Percentiles rank a stretch among this genome's conserved stretches.
phyloP scores from a whole-genome alignment of 140 eudicot species.

The Stevia rebaudiana region DNA sequence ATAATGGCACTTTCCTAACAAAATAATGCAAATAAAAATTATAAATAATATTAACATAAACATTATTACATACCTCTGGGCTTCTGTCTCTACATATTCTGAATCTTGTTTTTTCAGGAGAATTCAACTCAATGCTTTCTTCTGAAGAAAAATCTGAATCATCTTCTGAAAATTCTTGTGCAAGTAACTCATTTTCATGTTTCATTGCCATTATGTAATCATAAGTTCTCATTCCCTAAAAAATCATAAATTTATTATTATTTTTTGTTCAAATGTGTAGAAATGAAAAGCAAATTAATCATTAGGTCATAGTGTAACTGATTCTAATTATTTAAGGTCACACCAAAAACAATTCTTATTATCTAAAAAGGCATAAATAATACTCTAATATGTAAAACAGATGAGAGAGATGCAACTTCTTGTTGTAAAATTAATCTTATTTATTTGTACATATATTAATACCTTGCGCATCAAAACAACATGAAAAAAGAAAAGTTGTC shows the following conservation, averaged over 20 bases:
- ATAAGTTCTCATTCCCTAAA: slow-evolving; percentile 82
- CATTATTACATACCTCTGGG: slow-evolving; percentile 36
- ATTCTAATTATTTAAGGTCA: neutral
- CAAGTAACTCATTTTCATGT: slow-evolving; percentile 52
- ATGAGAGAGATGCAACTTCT: no score
- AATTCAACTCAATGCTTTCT: slow-evolving; percentile 47
- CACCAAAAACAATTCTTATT: neutral
- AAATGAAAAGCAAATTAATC: neutral
- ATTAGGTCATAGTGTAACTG: neutral
- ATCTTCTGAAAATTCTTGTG: slow-evolving; percentile 50
- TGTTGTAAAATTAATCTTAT: no score
- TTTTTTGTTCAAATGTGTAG: neutral
- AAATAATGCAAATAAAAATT: neutral
- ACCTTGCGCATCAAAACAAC: slow-evolving; percentile 86
- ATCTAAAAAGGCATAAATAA: no score
- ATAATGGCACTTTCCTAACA: neutral
- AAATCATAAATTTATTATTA: neutral
- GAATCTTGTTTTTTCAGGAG: slow-evolving; percentile 52
- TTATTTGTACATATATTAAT: no score
- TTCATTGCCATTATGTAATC: slow-evolving; percentile 91
- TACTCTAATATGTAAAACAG: no score
- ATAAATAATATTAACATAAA: neutral
- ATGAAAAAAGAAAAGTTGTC: slow-evolving; percentile 92
- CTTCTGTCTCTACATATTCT: slow-evolving; percentile 39
- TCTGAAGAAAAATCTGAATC: slow-evolving; percentile 77